These are phyloP conservation scores for Amylocarpus encephaloides DNA, from an alignment of 2,329 filamentous ascomycete species.

Conservation along the genomic window DNA sequence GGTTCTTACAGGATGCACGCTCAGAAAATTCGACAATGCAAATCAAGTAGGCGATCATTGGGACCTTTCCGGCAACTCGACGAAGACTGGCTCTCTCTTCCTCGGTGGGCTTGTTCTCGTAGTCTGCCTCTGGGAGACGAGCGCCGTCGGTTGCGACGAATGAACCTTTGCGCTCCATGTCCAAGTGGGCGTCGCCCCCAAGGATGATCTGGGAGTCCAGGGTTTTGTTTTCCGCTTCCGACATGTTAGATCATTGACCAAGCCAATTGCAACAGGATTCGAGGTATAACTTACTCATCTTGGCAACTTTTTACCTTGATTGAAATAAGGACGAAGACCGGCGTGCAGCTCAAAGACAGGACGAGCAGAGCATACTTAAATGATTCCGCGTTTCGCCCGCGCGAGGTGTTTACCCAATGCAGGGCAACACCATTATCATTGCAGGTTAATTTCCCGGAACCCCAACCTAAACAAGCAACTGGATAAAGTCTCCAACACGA, in stretches of 20 bases:
- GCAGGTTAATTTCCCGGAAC: slow-evolving; percentile 9
- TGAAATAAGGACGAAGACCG: background rate
- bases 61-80: slow-evolving; percentile 58
- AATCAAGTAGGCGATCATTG: slow-evolving; percentile 62
- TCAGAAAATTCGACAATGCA: slow-evolving; percentile 70
- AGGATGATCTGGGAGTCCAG: slow-evolving; percentile 10
- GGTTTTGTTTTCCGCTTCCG: slow-evolving; percentile 11
- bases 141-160: slow-evolving; percentile 2
- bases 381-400: background rate
- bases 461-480: slow-evolving; percentile 7
- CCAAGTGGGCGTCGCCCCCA: slow-evolving; percentile 10
- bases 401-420: background rate
- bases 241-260: background rate
- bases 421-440: background rate
- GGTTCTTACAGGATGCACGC: slow-evolving; percentile 44
- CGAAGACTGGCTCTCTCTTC: slow-evolving; percentile 56
- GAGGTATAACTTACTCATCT: slow-evolving; percentile 4
- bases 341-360: background rate
- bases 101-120: slow-evolving; percentile 37
- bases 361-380: background rate
- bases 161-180: slow-evolving; percentile 12
- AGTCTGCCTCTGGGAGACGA: background rate
- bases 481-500: background rate
- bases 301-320: background rate
- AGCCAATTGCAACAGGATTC: background rate